phyloP scores from a whole-genome alignment of 257 asterid genomes.

The Petunia secreta region DNA sequence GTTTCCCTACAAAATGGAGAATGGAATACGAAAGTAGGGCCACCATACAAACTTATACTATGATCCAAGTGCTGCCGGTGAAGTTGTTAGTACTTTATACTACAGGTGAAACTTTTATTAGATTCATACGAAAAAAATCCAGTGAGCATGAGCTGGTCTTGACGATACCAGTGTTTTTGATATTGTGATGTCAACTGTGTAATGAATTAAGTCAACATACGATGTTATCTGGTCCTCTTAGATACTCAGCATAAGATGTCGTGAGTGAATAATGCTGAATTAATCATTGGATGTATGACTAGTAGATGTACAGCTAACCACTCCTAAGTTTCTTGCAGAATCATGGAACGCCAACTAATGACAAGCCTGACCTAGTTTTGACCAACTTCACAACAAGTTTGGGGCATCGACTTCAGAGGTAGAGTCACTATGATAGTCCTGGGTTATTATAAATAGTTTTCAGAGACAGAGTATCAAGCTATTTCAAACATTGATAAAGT shows the following conservation, averaged over 20 bases:
- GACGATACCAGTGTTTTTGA: neutral
- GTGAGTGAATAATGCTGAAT: neutral
- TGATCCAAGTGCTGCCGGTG: neutral
- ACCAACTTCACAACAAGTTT: conserved; percentile 89
- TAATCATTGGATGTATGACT: neutral
- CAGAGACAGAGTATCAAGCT: too few relatives aligned
- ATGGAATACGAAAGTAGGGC: neutral
- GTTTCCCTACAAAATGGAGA: neutral
- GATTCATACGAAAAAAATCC: neutral
- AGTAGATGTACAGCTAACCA: neutral
- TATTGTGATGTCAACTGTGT: neutral
- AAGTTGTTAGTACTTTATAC: too few relatives aligned
- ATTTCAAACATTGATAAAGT: neutral
- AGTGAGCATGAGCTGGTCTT: neutral
- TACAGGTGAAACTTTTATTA: neutral
- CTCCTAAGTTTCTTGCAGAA: conserved; percentile 53
- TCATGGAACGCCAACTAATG: conserved; percentile 95
- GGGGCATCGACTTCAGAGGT: conserved; percentile 98
- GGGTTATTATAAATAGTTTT: neutral
- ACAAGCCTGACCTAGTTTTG: conserved; percentile 83
- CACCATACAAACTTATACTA: neutral
- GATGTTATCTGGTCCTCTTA: neutral
- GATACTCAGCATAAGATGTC: neutral
- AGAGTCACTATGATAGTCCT: conserved; percentile 8
- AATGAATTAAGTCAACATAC: neutral